These are phyloP conservation scores for Boletus subparvulus DNA, from an alignment of 768 basidiomycete genomes.

Conservation along the genomic window DNA sequence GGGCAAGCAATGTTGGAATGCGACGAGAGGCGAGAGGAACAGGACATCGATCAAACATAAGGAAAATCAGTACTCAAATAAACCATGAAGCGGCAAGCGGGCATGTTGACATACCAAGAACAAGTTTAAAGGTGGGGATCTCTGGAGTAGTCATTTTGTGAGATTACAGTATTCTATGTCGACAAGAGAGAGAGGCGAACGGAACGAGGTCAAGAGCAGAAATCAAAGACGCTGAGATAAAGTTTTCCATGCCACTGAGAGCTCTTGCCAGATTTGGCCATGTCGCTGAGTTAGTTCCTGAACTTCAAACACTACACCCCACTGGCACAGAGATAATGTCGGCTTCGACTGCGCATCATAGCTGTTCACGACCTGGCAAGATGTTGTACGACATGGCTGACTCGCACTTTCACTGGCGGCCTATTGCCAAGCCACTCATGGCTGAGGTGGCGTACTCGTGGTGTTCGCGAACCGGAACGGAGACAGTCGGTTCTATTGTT, in stretches of 20 bases:
- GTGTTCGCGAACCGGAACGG: neutral
- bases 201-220: slow-evolving; percentile 31
- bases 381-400: neutral
- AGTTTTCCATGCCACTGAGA: slow-evolving; percentile 34
- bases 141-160: slow-evolving; percentile 42
- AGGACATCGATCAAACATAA: slow-evolving; percentile 54
- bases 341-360: too few relatives aligned
- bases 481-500: neutral
- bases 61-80: slow-evolving; percentile 23
- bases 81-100: neutral
- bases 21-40: slow-evolving; percentile 9
- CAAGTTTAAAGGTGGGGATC: slow-evolving; percentile 96
- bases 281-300: slow-evolving; percentile 9
- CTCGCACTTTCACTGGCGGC: neutral
- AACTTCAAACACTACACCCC: too few relatives aligned
- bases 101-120: slow-evolving; percentile 70
- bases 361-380: neutral
- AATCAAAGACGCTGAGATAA: slow-evolving; percentile 37
- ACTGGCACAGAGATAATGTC: too few relatives aligned
- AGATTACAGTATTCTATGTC: slow-evolving; percentile 24
- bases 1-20: slow-evolving; percentile 10
- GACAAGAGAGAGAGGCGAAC: slow-evolving; percentile 16
- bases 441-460: neutral
- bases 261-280: slow-evolving; percentile 24
- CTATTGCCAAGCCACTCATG: neutral